Evolutionary conservation across 2,329 filamentous ascomycete species (phyloP), one percentile per base, ranked within the genome.

Genomic region (Ceratocystis ficicola): DNA sequence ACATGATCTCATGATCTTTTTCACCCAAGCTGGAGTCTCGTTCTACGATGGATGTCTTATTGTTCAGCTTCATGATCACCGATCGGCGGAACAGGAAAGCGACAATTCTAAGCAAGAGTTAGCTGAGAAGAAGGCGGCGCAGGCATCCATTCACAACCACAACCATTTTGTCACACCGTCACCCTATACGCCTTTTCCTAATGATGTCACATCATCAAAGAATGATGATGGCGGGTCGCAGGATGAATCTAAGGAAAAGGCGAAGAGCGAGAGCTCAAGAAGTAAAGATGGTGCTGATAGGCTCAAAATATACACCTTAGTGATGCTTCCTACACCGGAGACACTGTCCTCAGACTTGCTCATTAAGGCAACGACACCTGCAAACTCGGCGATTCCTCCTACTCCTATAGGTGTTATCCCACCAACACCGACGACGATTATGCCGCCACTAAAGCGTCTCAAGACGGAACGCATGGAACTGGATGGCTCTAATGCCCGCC

Each of bases 11-110:
- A 77, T 97, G 10, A 85, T 88, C 61, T 87, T 93, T 70, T 83
- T 99, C 65, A 81, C 86, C 32, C 81, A 84, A 61, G 80, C 80
- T 20, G 84, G 85, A 22, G 87, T 96, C 15, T 81, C 82, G 8
- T 97, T 96, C 73, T 99, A 97, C 73, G 92, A 97, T 74, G 91
- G 89, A 41, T 96, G 93, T 72, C 81, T 99, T 66, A 97, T 99
- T 70, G 91, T 99, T 44, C 87, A 95, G 74, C 79, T 97, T n/a
- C 84, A 95, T 71, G 90, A 97, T 73, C 89, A 96, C 77, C 89
- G 88, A 71, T 85, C 87, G 0, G 78, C 78, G 52, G 80, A 81
- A 60, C 80, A 81, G 68, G 78, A 81, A 70, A 85, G 90, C 72
- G 84, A 83, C 77, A 66, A 81, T 78, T 62, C 79, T 77, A 63